phyloP scores from a whole-genome alignment of 108 stramenopile species.

The Bacterosira constricta region DNA sequence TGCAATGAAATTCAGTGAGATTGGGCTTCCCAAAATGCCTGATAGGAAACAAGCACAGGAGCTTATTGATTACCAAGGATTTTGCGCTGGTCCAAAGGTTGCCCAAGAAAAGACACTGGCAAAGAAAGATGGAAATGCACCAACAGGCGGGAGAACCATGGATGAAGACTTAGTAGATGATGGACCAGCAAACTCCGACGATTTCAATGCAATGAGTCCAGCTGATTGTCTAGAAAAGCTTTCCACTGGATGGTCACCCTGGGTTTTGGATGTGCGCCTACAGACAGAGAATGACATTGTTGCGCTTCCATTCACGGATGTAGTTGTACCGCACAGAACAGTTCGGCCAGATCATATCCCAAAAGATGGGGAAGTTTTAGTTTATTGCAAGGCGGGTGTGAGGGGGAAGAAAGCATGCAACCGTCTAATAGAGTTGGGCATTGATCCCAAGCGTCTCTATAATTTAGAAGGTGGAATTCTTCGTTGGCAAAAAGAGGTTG shows the following conservation, averaged over 20 bases:
- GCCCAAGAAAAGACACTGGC: conserved; percentile 8
- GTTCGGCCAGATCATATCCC: conserved; percentile 77
- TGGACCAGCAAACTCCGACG: neutral
- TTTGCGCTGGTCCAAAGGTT: conserved; percentile 79
- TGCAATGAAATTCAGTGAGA: conserved; percentile 75
- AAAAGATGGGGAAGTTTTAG: conserved; percentile 74
- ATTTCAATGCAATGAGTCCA: conserved; percentile 73
- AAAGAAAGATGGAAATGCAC: conserved; percentile 4
- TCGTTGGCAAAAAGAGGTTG: conserved; percentile 90
- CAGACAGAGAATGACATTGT: conserved; percentile 92
- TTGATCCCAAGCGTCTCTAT: conserved; percentile 76
- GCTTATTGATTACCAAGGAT: conserved; percentile 88
- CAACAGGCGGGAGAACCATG: conserved; percentile 71
- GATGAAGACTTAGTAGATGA: conserved; percentile 68
- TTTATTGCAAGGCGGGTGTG: conserved; percentile 94
- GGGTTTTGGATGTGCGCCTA: conserved; percentile 91
- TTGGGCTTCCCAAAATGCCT: conserved; percentile 54
- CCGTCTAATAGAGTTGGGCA: conserved; percentile 73
- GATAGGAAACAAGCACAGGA: conserved; percentile 56
- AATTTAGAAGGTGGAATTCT: conserved; percentile 94
- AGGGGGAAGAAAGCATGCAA: conserved; percentile 87
- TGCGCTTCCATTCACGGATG: conserved; percentile 91
- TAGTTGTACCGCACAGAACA: conserved; percentile 80
- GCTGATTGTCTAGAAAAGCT: conserved; percentile 74
- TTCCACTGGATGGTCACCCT: conserved; percentile 88